Evolutionary conservation across 306 rosid genomes (phyloP), one percentile per base, ranked within the genome.

Genomic region (Citrullus amarus): DNA sequence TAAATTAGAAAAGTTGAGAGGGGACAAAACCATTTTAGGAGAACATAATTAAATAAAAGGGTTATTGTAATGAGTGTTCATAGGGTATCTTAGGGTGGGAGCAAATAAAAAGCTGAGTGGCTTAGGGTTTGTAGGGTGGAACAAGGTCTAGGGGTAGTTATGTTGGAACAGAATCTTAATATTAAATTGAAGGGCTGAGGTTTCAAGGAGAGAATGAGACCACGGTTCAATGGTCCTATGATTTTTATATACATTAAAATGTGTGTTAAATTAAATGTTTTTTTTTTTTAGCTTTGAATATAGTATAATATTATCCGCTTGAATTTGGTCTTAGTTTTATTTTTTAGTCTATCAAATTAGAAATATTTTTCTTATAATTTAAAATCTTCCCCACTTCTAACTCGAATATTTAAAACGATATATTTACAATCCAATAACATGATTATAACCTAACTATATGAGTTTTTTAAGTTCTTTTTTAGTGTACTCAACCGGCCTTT

Each of bases 101-200:
- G 13, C 76, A 70, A 70, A 70, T 38, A 34, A 63, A 25, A 63
- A 66, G 70, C 8, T 63, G 12, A 63, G 57, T 50, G 48, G 44
- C 25, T 14, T 68, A 70, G 76, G 76, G 76, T 71, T 71, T 71
- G 76, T 71, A 70, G 76, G 76, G 76, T 71, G 76, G 76, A 71
- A 71, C 75, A 69, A 25, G 38, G 38, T 44, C 75, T 66, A 66
- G 73, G 50, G 15, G 16, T 22, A 36, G 51, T 10, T 36, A 67
- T 67, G 73, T 67, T 41, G 73, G 73, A n/a, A 67, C 9, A 68
- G 34, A 68, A 68, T 68, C 75, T 68, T 41, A 41, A 68, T 68
- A 68, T 68, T 68, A 68, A n/a, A 68, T 39, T 68, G 41, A 41
- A 68, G 9, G 34, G 75, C 18, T 43, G 30, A n/a, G 34, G 18